These are phyloP conservation scores for Heterobasidion annosum DNA, from an alignment of 1,284 basidiomycete species.

Conservation along the genomic window DNA sequence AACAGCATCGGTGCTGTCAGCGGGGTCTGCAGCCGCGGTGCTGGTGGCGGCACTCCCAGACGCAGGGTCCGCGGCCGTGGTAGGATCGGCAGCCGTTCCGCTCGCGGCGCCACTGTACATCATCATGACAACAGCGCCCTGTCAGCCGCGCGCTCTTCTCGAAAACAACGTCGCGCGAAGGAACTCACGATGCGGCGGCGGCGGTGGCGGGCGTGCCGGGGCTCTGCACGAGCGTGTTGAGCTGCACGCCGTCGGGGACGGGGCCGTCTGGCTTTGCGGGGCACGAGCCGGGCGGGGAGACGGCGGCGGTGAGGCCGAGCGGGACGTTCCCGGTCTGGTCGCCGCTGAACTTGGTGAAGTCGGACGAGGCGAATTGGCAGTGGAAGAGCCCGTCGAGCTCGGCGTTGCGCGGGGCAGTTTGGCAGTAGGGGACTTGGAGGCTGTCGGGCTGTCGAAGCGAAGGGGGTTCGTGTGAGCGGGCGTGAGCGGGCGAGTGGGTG, in stretches of 20 bases:
- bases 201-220: background rate
- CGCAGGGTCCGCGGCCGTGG: background rate
- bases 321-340: conserved; percentile 26
- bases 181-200: too few relatives aligned
- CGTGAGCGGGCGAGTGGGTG: background rate
- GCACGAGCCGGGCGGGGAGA: conserved; percentile 30
- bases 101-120: background rate
- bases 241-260: conserved; percentile 41
- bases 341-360: conserved; percentile 24
- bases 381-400: conserved; percentile 35
- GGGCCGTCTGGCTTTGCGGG: conserved; percentile 29
- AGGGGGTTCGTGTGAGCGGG: background rate
- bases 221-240: conserved; percentile 20
- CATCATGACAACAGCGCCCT: too few relatives aligned
- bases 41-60: background rate
- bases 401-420: conserved; percentile 26
- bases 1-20: background rate
- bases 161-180: too few relatives aligned
- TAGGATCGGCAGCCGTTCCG: background rate
- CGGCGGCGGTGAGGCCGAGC: conserved; percentile 20
- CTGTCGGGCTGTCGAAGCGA: conserved; percentile 21
- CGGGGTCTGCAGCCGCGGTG: background rate
- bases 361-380: conserved; percentile 28
- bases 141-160: too few relatives aligned
- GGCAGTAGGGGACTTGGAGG: conserved; percentile 28